Percentiles rank a stretch among this genome's conserved stretches.
phyloP scores from a whole-genome alignment of 805 yeast genomes.

The Lipomyces sp. region DNA sequence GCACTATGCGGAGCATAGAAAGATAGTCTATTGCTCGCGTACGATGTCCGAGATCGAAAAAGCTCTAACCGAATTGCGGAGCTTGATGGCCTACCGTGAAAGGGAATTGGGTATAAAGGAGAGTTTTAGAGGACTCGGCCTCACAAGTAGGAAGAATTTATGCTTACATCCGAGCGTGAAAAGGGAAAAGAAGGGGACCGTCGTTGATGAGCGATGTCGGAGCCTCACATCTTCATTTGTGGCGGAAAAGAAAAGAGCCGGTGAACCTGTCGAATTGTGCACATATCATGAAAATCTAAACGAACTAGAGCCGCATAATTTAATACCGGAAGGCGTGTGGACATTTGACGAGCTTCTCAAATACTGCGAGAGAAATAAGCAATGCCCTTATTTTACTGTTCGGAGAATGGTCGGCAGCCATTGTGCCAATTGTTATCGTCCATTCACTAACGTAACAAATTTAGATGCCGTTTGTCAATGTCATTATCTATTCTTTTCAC shows the following conservation, averaged over 20 bases:
- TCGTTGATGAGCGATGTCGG: constrained; percentile 96
- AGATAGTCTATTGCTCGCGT: constrained; percentile 96
- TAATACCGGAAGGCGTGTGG: constrained; percentile 90
- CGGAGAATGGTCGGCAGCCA: constrained; percentile 87
- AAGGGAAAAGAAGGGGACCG: constrained; percentile 84
- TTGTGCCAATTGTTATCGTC: not conserved
- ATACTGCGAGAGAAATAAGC: constrained; percentile 76
- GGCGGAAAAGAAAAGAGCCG: constrained; percentile 65
- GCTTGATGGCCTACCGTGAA: constrained; percentile 83
- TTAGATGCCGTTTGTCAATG: constrained; percentile 66
- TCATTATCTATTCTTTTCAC: constrained; percentile 94
- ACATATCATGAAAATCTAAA: constrained; percentile 89
- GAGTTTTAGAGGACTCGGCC: constrained; percentile 91
- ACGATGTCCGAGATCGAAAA: constrained; percentile 99
- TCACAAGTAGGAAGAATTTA: constrained; percentile 90
- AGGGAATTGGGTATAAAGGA: constrained; percentile 83
- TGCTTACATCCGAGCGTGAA: constrained; percentile 89
- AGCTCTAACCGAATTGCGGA: constrained; percentile 88
- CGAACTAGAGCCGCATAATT: constrained; percentile 82
- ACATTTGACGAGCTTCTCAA: constrained; percentile 83
- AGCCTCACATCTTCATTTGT: constrained; percentile 91
- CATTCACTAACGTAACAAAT: not conserved
- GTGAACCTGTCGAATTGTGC: constrained; percentile 69
- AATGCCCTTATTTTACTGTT: constrained; percentile 96
- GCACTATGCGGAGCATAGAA: constrained; percentile 87